phyloP scores from a whole-genome alignment of 164 flowering plant species.

The Chimonanthus salicifolius region DNA sequence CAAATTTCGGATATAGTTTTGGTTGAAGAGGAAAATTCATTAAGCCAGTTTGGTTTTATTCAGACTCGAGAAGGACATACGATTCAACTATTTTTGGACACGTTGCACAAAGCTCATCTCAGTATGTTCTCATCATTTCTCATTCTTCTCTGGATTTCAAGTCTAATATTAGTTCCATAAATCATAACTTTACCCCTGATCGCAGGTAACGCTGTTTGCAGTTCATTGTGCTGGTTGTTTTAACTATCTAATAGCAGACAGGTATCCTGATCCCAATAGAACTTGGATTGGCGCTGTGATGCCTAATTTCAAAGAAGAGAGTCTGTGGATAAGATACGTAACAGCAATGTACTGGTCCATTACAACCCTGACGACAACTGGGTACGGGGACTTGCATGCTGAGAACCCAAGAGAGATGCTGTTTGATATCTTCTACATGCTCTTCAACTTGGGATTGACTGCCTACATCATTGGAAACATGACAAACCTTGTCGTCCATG shows the following conservation, averaged over 20 bases:
- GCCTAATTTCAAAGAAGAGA: constrained; percentile 71
- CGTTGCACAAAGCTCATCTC: constrained; percentile 88
- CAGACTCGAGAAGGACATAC: constrained; percentile 97
- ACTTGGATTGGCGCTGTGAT: constrained; percentile 97
- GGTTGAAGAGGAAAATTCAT: constrained; percentile 14
- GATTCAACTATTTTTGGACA: constrained; percentile 95
- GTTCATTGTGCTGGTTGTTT: constrained; percentile 95
- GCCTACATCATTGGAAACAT: constrained; percentile 96
- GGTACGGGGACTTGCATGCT: constrained; percentile 94
- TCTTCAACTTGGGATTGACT: constrained; percentile 89
- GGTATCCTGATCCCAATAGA: constrained; percentile 66
- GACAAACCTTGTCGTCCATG: constrained; percentile 97
- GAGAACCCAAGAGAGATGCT: constrained; percentile 91
- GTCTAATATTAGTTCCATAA: neutral
- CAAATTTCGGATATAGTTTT: constrained; percentile 13
- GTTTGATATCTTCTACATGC: constrained; percentile 84
- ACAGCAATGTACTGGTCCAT: constrained; percentile 96
- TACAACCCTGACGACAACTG: constrained; percentile 86
- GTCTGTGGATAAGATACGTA: constrained; percentile 77
- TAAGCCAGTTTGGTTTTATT: constrained; percentile 23
- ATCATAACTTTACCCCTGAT: neutral
- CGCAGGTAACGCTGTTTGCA: constrained; percentile 86
- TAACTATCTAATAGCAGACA: constrained; percentile 85
- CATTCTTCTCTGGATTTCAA: neutral
- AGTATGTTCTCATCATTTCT: constrained; percentile 36